phyloP scores from a whole-genome alignment of 2,329 filamentous ascomycete genomes.

The Immersiporthe knoxdaviesiana region DNA sequence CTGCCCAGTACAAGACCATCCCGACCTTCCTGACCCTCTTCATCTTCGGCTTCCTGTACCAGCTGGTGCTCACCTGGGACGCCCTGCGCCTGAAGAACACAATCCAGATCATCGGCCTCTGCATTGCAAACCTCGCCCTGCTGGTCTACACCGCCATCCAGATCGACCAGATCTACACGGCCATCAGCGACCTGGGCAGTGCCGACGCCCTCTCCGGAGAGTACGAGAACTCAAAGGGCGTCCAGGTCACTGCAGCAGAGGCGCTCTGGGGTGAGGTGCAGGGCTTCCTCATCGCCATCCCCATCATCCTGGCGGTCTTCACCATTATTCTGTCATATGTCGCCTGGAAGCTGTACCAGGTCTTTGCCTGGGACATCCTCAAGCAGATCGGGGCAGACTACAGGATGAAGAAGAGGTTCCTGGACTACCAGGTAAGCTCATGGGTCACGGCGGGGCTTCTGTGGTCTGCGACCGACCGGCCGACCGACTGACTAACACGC shows the following conservation, averaged over 20 bases:
- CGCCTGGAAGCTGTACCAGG: conserved; percentile 95
- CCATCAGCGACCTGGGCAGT: conserved; percentile 59
- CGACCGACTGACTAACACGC: conserved; percentile 23
- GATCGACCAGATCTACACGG: conserved; percentile 83
- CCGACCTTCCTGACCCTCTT: conserved; percentile 95
- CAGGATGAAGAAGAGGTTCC: conserved; percentile 93
- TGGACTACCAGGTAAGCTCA: conserved; percentile 85
- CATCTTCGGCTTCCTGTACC: conserved; percentile 96
- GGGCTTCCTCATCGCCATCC: conserved; percentile 83
- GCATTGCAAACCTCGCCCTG: conserved; percentile 87
- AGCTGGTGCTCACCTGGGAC: conserved; percentile 88
- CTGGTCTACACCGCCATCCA: conserved; percentile 93
- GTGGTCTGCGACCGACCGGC: not conserved
- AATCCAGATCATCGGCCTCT: conserved; percentile 95
- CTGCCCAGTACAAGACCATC: conserved; percentile 71
- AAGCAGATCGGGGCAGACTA: conserved; percentile 98
- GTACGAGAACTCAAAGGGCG: conserved; percentile 32
- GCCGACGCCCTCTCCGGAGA: conserved; percentile 46
- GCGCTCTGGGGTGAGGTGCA: conserved; percentile 71
- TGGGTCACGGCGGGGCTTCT: no score
- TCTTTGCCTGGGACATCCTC: conserved; percentile 99
- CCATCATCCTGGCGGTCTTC: conserved; percentile 76
- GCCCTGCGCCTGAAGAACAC: conserved; percentile 94
- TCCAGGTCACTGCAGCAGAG: conserved; percentile 28
- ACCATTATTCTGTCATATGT: conserved; percentile 75